Conservation (phyloP, 441 rosid genomes). For the Bocquillonia castaneifolia region DNA sequence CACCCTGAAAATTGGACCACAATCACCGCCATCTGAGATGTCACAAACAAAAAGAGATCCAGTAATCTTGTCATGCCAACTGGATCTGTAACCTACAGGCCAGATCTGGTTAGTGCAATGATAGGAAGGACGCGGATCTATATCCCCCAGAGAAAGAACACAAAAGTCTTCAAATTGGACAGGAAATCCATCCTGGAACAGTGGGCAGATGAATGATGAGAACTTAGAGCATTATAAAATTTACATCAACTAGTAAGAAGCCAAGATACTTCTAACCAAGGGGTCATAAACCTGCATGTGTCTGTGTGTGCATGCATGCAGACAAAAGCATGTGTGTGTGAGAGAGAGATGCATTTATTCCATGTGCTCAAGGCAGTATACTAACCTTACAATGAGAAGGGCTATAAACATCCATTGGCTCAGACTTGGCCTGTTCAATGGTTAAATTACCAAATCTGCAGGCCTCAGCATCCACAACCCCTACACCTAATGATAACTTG, state of each 20-base stretch:
- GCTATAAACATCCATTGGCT: constrained; percentile 22
- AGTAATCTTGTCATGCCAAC: constrained; percentile 59
- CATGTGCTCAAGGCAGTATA: background rate
- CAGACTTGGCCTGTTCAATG: constrained; percentile 18
- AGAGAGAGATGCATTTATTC: background rate
- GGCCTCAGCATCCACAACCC: constrained; percentile 21
- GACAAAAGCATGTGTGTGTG: background rate
- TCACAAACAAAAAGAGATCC: constrained; percentile 48
- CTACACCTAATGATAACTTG: constrained; percentile 24
- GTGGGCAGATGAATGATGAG: constrained; percentile 15
- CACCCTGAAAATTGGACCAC: constrained; percentile 52
- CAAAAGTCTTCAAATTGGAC: constrained; percentile 53
- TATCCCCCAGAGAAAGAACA: constrained; percentile 42
- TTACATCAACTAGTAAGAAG: background rate
- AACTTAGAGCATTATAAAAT: constrained; percentile 12
- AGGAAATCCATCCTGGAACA: constrained; percentile 47
- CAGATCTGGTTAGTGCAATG: constrained; percentile 39
- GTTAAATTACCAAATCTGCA: constrained; percentile 22
- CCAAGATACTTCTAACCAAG: background rate
- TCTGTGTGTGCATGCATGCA: background rate
- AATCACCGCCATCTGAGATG: constrained; percentile 48
- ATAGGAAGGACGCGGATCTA: constrained; percentile 47
- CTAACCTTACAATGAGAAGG: constrained; percentile 32
- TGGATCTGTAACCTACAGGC: constrained; percentile 54
- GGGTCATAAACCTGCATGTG: background rate